Base-by-base conservation (phyloP, 1,139 yeast species). In the Hansenula lynferdii region DNA sequence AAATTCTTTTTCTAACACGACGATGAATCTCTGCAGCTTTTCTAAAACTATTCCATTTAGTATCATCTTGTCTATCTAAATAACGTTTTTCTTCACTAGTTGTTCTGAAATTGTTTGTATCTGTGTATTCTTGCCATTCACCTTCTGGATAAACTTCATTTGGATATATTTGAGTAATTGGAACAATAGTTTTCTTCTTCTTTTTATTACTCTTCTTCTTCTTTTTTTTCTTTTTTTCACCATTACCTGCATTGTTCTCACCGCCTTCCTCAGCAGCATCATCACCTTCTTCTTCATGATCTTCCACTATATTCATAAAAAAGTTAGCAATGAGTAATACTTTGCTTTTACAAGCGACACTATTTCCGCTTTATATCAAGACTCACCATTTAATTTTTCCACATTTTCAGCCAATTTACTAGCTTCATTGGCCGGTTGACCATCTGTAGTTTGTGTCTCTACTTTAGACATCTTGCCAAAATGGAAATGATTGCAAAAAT, bases 1-100 rank as follows among this genome's bases (percentile, higher is more conserved):
- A 82, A 2, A 95, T 87, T 60, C 85, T 80, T 47, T 77, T 78
- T 54, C 98, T 79, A 19, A 86, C 97, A 53, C 95, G 75, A 49
- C 97, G 78, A 58, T 92, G 98, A 39, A 89, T 84, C 62, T 92
- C 99, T 1, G 97, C 96, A 34, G 90, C 98, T 58, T 89, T 87
- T 54, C 99, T 79, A 64, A 89, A 81, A 48, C 90, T 97, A 49
- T 89, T 84, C 85, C 95, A 86, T 37, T 67, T 67, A 42, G 62
- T 65, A 49, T 75, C 72, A 45, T 70, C 67, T 56, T 80, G 85
- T 45, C 89, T 72, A 51, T 85, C 95, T 53, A 81, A 62, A 50
- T 85, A 81, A 49, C 97, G 72, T 60, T 80, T 75, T 58, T 92
- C 98, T 57, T 87, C 97, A 45, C 80, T 80, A 0, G 97, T 89